A percentile compares a stretch with the other conserved stretches of the same genome.
Conservation (phyloP, 225 moss, liverwort and hornwort species). For the Sphagnum contortum region DNA sequence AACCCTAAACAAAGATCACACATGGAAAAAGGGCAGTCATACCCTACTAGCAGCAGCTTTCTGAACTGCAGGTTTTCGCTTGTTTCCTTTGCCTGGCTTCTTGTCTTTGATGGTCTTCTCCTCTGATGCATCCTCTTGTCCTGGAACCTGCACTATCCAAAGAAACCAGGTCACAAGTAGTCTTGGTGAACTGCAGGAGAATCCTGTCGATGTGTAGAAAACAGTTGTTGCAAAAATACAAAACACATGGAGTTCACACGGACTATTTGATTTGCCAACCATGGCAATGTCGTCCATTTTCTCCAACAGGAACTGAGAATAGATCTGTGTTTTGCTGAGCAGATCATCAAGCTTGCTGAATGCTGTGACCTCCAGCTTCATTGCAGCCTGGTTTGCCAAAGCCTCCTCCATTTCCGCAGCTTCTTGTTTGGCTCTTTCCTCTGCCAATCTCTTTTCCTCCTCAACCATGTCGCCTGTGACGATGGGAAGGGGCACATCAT, state of each 20-base stretch:
- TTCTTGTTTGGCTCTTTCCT: constrained; percentile 25
- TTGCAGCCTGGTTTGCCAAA: constrained; percentile 8
- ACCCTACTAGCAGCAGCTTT: no score
- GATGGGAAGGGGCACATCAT: not conserved
- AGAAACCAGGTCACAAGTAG: not conserved
- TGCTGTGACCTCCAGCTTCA: constrained; percentile 30
- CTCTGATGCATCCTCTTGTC: constrained; percentile 13
- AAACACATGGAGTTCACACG: not conserved
- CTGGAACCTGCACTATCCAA: constrained; percentile 18
- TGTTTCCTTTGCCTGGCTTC: constrained; percentile 17
- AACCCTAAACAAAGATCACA: no score
- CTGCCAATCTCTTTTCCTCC: constrained; percentile 53
- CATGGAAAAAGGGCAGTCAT: no score
- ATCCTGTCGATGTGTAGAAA: no score
- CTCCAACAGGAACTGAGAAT: constrained; percentile 87
- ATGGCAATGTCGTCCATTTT: constrained; percentile 74
- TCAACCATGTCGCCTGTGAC: constrained; percentile 54
- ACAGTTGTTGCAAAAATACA: no score
- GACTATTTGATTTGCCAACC: constrained; percentile 15
- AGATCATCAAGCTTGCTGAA: constrained; percentile 73
- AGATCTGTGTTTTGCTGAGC: constrained; percentile 74
- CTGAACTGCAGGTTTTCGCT: constrained; percentile 3
- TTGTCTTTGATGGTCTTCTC: constrained; percentile 6
- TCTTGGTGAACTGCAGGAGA: no score
- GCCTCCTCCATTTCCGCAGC: constrained; percentile 28